A percentile compares a stretch with the other conserved stretches of the same genome.
Evolutionary conservation across 164 flowering plant genomes (phyloP).

Genomic region (Pachysandra terminalis): DNA sequence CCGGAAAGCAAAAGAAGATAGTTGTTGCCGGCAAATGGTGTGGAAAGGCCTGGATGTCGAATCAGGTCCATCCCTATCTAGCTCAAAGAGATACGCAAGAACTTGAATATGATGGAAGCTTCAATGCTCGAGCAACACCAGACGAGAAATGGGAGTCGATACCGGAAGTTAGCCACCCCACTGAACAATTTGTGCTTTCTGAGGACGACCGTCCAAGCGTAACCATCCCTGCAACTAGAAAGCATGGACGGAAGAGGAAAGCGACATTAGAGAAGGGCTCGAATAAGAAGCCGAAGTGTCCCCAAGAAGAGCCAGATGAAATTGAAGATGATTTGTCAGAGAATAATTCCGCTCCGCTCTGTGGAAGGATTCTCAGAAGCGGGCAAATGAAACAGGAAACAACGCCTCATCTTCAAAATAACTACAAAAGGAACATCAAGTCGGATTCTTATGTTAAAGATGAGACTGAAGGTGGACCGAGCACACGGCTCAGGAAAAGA

Average conservation of each 20-base stretch:
- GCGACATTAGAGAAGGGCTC: constrained; percentile 26
- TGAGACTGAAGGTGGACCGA: constrained; percentile 64
- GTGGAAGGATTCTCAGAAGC: constrained; percentile 24
- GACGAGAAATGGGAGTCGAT: constrained; percentile 37
- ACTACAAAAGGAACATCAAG: constrained; percentile 13
- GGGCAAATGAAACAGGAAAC: constrained; percentile 29
- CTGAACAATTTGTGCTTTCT: constrained; percentile 2
- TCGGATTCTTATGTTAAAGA: constrained; percentile 31
- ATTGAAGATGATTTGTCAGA: constrained; percentile 30
- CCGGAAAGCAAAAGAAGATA: constrained; percentile 59
- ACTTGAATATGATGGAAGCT: constrained; percentile 30
- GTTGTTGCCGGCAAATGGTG: constrained; percentile 97
- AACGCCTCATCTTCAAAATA: constrained; percentile 21
- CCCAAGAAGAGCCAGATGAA: constrained; percentile 12
- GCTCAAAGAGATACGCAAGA: constrained; percentile 40
- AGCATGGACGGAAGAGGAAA: constrained; percentile 50
- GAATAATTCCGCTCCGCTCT: constrained; percentile 15
- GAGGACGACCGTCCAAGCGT: constrained; percentile 7
- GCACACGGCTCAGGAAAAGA: constrained; percentile 74
- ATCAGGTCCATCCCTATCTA: constrained; percentile 84
- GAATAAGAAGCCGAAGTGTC: constrained; percentile 34
- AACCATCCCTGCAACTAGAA: constrained; percentile 22
- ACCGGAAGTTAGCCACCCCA: constrained; percentile 17
- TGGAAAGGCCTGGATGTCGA: constrained; percentile 98
- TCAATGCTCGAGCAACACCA: constrained; percentile 16